These are phyloP conservation scores for Phellopilus nigrolimitatus DNA, from an alignment of 1,284 basidiomycete species.

Conservation along the genomic window DNA sequence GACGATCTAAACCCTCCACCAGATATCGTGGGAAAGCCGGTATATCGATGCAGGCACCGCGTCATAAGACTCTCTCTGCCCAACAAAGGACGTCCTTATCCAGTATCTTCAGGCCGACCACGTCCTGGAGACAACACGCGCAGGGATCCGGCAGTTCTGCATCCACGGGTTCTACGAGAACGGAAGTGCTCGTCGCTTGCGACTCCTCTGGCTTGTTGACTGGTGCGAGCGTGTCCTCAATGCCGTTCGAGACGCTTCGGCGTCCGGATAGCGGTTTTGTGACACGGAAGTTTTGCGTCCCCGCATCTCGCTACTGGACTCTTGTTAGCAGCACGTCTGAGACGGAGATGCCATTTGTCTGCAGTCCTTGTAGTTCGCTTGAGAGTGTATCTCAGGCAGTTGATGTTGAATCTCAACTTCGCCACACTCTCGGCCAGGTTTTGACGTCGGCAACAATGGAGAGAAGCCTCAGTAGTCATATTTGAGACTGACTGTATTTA, in stretches of 20 bases:
- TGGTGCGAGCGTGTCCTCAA: background rate
- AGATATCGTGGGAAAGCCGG: too few species aligned
- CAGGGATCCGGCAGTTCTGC: background rate
- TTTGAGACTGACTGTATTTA: too few species aligned
- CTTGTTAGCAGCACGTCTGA: background rate
- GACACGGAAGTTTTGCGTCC: background rate
- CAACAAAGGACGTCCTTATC: background rate
- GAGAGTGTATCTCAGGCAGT: too few species aligned
- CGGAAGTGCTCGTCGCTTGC: background rate
- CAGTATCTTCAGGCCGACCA: background rate
- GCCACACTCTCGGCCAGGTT: too few species aligned
- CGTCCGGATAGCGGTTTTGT: background rate
- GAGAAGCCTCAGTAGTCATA: too few species aligned
- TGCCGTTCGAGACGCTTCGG: background rate
- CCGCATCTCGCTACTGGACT: background rate
- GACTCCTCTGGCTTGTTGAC: background rate
- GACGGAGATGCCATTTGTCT: background rate
- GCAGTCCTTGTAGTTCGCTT: too few species aligned
- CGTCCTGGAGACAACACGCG: background rate
- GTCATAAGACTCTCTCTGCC: background rate
- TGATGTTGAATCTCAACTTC: too few species aligned
- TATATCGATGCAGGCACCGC: too few species aligned
- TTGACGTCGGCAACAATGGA: too few species aligned
- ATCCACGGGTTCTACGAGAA: background rate
- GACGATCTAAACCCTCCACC: too few species aligned